Evolutionary conservation across 2,329 filamentous ascomycete genomes (phyloP).

Genomic region (Raffaelea albimanens): DNA sequence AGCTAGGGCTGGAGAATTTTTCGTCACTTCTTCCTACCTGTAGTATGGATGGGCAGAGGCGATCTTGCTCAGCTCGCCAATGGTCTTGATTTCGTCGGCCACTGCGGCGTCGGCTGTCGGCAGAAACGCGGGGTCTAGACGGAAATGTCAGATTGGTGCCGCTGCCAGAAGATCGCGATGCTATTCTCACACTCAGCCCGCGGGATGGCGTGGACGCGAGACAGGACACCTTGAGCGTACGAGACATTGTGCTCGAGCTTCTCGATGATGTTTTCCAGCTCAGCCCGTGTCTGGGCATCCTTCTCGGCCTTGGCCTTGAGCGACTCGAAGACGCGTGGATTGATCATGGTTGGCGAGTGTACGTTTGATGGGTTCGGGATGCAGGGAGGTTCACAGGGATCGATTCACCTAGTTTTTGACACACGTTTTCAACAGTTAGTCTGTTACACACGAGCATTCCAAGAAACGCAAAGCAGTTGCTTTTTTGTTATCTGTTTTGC

Average conservation of each 20-base stretch:
- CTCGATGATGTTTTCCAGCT: slow-evolving; percentile 72
- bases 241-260: slow-evolving; percentile 75
- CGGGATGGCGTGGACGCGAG: slow-evolving; percentile 81
- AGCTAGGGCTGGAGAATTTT: no score
- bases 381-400: no score
- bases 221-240: slow-evolving; percentile 72
- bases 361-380: no score
- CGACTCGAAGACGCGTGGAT: slow-evolving; percentile 76
- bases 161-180: not conserved
- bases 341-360: slow-evolving; percentile 55
- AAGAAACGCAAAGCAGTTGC: no score
- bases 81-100: slow-evolving; percentile 59
- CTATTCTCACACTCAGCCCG: slow-evolving; percentile 40
- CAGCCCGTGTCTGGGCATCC: slow-evolving; percentile 72
- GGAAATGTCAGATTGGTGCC: not conserved
- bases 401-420: no score
- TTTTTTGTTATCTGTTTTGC: no score
- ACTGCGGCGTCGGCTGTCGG: slow-evolving; percentile 63
- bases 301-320: slow-evolving; percentile 87
- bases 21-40: slow-evolving; percentile 39
- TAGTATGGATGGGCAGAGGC: slow-evolving; percentile 91
- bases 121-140: slow-evolving; percentile 57
- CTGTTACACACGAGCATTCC: no score
- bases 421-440: no score
- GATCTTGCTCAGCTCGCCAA: slow-evolving; percentile 59